Conservation (phyloP, 1,284 basidiomycete genomes). For the Rhodotorula sp. region DNA sequence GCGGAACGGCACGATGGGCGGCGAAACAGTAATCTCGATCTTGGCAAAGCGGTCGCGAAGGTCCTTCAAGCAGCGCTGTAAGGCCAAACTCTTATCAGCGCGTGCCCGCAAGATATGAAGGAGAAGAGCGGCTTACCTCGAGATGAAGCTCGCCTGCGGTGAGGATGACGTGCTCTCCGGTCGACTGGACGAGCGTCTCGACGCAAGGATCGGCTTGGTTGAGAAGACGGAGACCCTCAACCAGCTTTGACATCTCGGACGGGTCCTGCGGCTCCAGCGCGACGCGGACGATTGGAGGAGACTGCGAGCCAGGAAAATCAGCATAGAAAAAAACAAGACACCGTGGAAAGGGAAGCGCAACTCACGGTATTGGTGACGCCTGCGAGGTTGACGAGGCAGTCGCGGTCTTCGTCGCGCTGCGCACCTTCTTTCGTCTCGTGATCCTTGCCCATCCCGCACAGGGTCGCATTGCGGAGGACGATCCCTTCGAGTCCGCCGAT, state of each 20-base stretch:
- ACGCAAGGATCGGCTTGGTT: constrained; percentile 97
- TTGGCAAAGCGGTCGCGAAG: constrained; percentile 90
- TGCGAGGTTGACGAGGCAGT: constrained; percentile 75
- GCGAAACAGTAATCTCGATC: constrained; percentile 86
- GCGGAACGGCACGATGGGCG: constrained; percentile 95
- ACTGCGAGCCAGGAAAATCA: constrained; percentile 55
- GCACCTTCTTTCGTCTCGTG: constrained; percentile 49
- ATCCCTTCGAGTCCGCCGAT: constrained; percentile 85
- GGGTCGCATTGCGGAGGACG: constrained; percentile 85
- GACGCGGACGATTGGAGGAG: constrained; percentile 88
- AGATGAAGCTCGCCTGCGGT: constrained; percentile 95
- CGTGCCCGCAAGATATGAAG: no score
- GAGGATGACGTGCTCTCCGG: constrained; percentile 95
- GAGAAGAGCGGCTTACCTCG: constrained; percentile 60
- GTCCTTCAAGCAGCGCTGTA: constrained; percentile 88
- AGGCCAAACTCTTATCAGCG: constrained; percentile 3
- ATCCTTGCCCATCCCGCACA: constrained; percentile 60
- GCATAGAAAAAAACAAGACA: background rate
- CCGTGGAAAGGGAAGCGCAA: constrained; percentile 29
- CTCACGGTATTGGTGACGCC: constrained; percentile 68
- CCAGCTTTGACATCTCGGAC: constrained; percentile 85
- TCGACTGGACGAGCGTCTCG: constrained; percentile 93
- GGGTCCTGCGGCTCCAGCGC: constrained; percentile 86
- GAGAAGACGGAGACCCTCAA: constrained; percentile 81
- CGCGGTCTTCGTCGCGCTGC: constrained; percentile 52